A percentile compares a stretch with the other conserved stretches of the same genome.
Evolutionary conservation across 495 filamentous ascomycete species (phyloP).

Genomic region (Aspergillus taichungensis): DNA sequence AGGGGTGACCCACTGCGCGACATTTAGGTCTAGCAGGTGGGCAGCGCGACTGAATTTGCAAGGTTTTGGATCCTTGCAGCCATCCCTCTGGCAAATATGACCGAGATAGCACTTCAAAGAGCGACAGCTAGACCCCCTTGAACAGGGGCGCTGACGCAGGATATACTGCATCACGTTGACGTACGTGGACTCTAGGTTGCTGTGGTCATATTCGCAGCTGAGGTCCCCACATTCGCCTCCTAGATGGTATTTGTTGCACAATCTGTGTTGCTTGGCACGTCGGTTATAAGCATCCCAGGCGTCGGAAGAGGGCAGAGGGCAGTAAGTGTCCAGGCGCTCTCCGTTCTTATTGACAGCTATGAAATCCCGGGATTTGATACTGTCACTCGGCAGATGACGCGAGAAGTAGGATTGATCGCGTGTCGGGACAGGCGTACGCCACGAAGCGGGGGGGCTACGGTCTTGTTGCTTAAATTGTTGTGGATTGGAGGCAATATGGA

Average conservation of each 20-base stretch:
- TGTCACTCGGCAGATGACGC: slow-evolving; percentile 15
- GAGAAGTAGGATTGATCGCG: slow-evolving; percentile 21
- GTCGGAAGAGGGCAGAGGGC: slow-evolving; percentile 16
- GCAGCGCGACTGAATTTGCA: slow-evolving; percentile 26
- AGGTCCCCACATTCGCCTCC: slow-evolving; percentile 27
- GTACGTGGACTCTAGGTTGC: slow-evolving; percentile 22
- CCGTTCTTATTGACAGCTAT: slow-evolving; percentile 38
- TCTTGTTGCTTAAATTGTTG: slow-evolving; percentile 13
- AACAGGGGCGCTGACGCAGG: slow-evolving; percentile 30
- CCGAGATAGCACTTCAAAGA: slow-evolving; percentile 35
- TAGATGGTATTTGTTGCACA: slow-evolving; percentile 39
- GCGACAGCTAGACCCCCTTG: slow-evolving; percentile 24
- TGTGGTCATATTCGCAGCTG: slow-evolving; percentile 32
- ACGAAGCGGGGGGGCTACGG: slow-evolving; percentile 1
- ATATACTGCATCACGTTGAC: slow-evolving; percentile 30
- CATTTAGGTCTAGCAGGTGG: slow-evolving; percentile 24
- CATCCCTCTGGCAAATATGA: slow-evolving; percentile 36
- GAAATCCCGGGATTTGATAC: slow-evolving; percentile 17
- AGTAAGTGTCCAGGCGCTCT: slow-evolving; percentile 34
- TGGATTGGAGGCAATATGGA: slow-evolving; percentile 25
- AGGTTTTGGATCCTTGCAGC: slow-evolving; percentile 27
- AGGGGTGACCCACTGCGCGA: slow-evolving; percentile 21
- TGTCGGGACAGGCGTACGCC: slow-evolving; percentile 7
- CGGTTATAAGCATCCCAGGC: slow-evolving; percentile 24
- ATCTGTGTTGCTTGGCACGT: slow-evolving; percentile 24